Evolutionary conservation across 176 grass and related monocot species (phyloP).

Genomic region (Cenchrus americanus): DNA sequence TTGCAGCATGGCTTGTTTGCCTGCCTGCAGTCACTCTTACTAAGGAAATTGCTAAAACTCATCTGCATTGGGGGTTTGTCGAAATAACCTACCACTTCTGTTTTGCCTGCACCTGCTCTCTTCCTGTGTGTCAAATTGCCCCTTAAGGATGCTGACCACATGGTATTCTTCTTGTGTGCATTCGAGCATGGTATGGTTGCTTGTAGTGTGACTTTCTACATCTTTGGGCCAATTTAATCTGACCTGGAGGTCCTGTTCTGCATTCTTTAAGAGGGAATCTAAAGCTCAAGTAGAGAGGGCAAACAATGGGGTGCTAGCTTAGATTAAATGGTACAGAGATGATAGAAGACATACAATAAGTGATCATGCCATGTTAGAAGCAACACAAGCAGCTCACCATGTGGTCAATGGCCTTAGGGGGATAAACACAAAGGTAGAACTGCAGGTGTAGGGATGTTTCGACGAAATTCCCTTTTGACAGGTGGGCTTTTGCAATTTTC

Average conservation of each 20-base stretch:
- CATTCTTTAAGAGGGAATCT: background rate
- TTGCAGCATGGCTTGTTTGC: background rate
- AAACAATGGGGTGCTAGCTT: conserved; percentile 4
- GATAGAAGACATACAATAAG: background rate
- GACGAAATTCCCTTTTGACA: background rate
- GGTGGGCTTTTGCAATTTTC: background rate
- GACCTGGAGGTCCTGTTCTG: background rate
- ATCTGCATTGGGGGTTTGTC: background rate
- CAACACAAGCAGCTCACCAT: background rate
- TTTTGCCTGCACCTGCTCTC: background rate
- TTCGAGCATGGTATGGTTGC: background rate
- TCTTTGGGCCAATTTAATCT: background rate
- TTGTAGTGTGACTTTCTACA: background rate
- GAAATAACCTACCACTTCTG: background rate
- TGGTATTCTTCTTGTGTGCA: background rate
- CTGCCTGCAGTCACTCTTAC: background rate
- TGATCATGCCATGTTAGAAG: background rate
- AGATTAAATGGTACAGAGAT: background rate
- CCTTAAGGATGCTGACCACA: background rate
- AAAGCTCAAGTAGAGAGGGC: background rate
- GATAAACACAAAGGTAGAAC: background rate
- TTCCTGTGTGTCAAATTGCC: background rate
- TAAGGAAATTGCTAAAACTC: background rate
- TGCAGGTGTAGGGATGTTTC: background rate
- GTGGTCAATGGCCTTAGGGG: background rate